Conservation (phyloP, 495 filamentous ascomycete genomes). For the Penicillium odoratum region DNA sequence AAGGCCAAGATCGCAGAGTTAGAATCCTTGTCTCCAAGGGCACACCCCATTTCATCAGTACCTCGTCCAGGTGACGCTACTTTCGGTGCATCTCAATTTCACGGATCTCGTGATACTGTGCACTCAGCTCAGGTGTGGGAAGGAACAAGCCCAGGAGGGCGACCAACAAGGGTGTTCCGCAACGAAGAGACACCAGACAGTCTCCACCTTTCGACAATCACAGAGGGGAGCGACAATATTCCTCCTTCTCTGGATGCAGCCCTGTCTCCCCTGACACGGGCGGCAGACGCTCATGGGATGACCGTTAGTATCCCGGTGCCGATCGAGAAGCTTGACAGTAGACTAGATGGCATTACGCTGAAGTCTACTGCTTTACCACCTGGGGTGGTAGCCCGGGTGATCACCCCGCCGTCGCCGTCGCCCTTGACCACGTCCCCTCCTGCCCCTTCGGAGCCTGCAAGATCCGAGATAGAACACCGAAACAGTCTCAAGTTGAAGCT, state of each 20-base stretch:
- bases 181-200: conserved; percentile 31
- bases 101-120: conserved; percentile 11
- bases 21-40: conserved; percentile 28
- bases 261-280: conserved; percentile 38
- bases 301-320: conserved; percentile 38
- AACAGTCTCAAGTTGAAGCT: conserved; percentile 44
- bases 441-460: conserved; percentile 27
- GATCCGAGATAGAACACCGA: conserved; percentile 31
- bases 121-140: conserved; percentile 43
- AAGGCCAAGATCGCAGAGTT: conserved; percentile 42
- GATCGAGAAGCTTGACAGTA: conserved; percentile 50
- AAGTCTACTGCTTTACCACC: conserved; percentile 48
- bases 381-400: conserved; percentile 43
- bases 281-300: conserved; percentile 21
- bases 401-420: conserved; percentile 45
- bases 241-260: conserved; percentile 44
- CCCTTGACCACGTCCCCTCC: conserved; percentile 33
- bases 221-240: conserved; percentile 19
- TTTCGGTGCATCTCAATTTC: conserved; percentile 16
- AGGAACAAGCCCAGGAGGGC: conserved; percentile 38
- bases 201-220: conserved; percentile 22
- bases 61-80: conserved; percentile 4
- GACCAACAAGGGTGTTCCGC: conserved; percentile 46
- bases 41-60: conserved; percentile 6
- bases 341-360: conserved; percentile 48